Conservation (phyloP, 495 filamentous ascomycete species). For the Penicillium mononematosum region DNA sequence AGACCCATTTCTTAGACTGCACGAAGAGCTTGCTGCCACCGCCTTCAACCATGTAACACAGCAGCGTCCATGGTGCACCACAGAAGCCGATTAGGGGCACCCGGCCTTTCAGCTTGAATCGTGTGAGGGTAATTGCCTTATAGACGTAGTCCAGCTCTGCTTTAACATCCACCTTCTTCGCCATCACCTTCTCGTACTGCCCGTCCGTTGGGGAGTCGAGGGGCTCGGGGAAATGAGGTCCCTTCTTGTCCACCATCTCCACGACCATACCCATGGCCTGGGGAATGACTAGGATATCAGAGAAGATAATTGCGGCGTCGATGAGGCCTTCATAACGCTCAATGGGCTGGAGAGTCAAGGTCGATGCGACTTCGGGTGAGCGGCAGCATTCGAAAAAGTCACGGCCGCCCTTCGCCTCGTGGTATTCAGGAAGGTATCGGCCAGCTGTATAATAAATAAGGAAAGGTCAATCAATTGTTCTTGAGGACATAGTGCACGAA, state of each 20-base stretch:
- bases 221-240: conserved; percentile 88
- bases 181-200: conserved; percentile 76
- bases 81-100: conserved; percentile 98
- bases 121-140: conserved; percentile 87
- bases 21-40: conserved; percentile 92
- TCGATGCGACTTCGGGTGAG: conserved; percentile 85
- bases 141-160: conserved; percentile 89
- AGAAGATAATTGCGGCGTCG: conserved; percentile 98
- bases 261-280: conserved; percentile 97
- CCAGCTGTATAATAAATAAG: conserved; percentile 59
- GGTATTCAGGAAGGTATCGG: conserved; percentile 96
- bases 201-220: conserved; percentile 72
- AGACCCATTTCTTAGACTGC: conserved; percentile 92
- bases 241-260: conserved; percentile 95
- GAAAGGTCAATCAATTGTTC: conserved; percentile 11
- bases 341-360: conserved; percentile 88
- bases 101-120: conserved; percentile 79
- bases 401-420: conserved; percentile 79
- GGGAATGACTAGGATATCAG: conserved; percentile 95
- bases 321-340: conserved; percentile 86
- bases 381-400: conserved; percentile 99
- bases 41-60: conserved; percentile 99
- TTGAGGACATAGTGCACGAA: neutral
- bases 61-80: conserved; percentile 91
- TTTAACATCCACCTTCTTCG: conserved; percentile 76